These are phyloP conservation scores for Jatropha curcas DNA, from an alignment of 345 rosid genomes.

Conservation along the genomic window DNA sequence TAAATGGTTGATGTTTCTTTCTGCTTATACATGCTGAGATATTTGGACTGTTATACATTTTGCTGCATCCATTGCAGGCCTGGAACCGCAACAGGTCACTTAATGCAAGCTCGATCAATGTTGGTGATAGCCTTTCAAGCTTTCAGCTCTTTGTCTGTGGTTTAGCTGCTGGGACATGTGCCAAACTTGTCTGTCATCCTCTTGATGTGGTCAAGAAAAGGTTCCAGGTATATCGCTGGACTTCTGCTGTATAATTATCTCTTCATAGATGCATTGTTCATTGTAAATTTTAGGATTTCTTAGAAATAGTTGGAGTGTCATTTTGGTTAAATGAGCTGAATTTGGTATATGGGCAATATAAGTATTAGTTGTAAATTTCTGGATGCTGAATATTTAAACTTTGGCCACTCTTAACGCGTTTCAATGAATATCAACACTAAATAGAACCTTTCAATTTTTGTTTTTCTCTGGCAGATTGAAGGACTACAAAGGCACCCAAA, in stretches of 20 bases:
- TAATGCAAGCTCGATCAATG: constrained; percentile 27
- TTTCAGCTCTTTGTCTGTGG: constrained; percentile 88
- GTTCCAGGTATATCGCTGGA: constrained; percentile 66
- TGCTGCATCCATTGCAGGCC: constrained; percentile 41
- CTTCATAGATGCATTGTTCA: neutral
- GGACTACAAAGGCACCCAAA: constrained; percentile 84
- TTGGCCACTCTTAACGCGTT: too few relatives aligned
- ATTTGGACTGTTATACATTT: constrained; percentile 1
- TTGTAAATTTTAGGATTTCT: neutral
- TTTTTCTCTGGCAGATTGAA: constrained; percentile 59
- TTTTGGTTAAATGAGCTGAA: neutral
- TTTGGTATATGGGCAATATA: neutral
- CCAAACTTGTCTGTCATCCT: constrained; percentile 99
- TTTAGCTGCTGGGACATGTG: constrained; percentile 90
- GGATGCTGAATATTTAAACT: neutral
- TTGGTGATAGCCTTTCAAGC: constrained; percentile 59
- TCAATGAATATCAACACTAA: neutral
- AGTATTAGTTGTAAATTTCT: neutral
- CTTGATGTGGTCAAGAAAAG: constrained; percentile 96
- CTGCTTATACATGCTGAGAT: neutral
- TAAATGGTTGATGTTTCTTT: neutral
- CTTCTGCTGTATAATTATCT: constrained; percentile 1
- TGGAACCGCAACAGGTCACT: constrained; percentile 60
- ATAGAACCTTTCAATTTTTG: neutral
- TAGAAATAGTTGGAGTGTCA: too few relatives aligned